Percentiles rank a stretch among this genome's conserved stretches.
Conservation (phyloP, 1,284 basidiomycete genomes). For the Naganishia cerealis region DNA sequence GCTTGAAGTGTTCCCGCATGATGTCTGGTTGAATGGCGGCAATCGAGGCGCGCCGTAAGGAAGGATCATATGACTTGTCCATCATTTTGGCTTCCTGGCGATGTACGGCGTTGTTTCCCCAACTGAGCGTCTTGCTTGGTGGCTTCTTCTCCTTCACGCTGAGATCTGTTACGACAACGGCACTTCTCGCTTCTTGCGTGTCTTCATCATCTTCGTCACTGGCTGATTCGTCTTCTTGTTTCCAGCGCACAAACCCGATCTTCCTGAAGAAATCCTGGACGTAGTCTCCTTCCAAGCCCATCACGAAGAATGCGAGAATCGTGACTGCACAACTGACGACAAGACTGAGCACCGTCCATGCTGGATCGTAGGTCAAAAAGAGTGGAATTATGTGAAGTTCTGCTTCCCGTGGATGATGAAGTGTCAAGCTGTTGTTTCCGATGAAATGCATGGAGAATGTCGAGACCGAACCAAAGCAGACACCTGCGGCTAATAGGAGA, state of each 20-base stretch:
- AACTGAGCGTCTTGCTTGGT: background rate
- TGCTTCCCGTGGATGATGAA: slow-evolving; percentile 45
- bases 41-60: slow-evolving; percentile 5
- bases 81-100: slow-evolving; percentile 6
- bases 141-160: slow-evolving; percentile 27
- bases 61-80: slow-evolving; percentile 13
- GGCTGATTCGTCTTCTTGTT: slow-evolving; percentile 40
- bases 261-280: slow-evolving; percentile 8
- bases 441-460: slow-evolving; percentile 56
- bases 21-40: slow-evolving; percentile 7
- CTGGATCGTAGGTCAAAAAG: slow-evolving; percentile 52
- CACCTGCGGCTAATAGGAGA: slow-evolving; percentile 52
- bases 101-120: background rate
- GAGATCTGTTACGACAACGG: slow-evolving; percentile 16
- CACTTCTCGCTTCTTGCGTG: slow-evolving; percentile 36
- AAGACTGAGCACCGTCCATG: slow-evolving; percentile 55
- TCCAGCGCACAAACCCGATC: slow-evolving; percentile 9
- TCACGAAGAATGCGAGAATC: slow-evolving; percentile 56
- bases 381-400: slow-evolving; percentile 40
- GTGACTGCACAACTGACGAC: slow-evolving; percentile 53
- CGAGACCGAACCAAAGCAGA: slow-evolving; percentile 55
- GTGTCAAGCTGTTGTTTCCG: slow-evolving; percentile 55
- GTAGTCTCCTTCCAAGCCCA: slow-evolving; percentile 50
- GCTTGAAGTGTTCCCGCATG: slow-evolving; percentile 2
- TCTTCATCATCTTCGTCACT: slow-evolving; percentile 41